Evolutionary conservation across 768 basidiomycete species (phyloP).

Genomic region (Termitomyces heimii): DNA sequence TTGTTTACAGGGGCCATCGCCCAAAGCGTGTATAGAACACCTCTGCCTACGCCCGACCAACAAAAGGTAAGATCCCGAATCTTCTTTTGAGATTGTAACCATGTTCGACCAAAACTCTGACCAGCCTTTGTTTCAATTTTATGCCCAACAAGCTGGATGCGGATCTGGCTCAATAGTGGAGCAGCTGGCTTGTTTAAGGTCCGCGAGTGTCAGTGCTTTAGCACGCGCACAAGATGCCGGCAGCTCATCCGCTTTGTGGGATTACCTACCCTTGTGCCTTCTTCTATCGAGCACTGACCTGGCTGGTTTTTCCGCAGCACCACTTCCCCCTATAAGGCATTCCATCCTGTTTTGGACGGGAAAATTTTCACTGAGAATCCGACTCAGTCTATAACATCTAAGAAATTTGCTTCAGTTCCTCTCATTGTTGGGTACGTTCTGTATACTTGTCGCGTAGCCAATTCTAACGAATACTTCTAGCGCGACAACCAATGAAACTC

Average conservation of each 20-base stretch:
- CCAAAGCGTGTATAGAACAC: conserved; percentile 53
- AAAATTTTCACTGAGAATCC: conserved; percentile 45
- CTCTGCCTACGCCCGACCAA: conserved; percentile 45
- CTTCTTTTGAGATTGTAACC: background rate
- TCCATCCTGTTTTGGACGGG: conserved; percentile 52
- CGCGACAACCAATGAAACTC: conserved; percentile 56
- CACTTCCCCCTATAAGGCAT: conserved; percentile 37
- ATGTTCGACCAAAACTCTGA: background rate
- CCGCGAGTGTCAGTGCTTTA: conserved; percentile 29
- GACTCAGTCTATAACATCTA: conserved; percentile 35
- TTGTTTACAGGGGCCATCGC: conserved; percentile 54
- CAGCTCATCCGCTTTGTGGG: conserved; percentile 28
- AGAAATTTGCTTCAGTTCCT: conserved; percentile 44
- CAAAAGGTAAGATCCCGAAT: conserved; percentile 33
- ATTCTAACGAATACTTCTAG: conserved; percentile 17
- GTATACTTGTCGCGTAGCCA: background rate
- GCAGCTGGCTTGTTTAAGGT: conserved; percentile 38
- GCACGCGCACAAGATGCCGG: conserved; percentile 51
- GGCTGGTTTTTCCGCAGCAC: conserved; percentile 17
- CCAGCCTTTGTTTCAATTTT: conserved; percentile 49
- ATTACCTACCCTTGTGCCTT: conserved; percentile 1
- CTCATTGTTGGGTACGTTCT: conserved; percentile 50
- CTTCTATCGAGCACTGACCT: background rate
- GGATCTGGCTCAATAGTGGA: conserved; percentile 20
- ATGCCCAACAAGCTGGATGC: conserved; percentile 45